A percentile compares a stretch with the other conserved stretches of the same genome.
Conservation (phyloP, 1,284 basidiomycete genomes). For the Pseudozyma hubeiensis region DNA sequence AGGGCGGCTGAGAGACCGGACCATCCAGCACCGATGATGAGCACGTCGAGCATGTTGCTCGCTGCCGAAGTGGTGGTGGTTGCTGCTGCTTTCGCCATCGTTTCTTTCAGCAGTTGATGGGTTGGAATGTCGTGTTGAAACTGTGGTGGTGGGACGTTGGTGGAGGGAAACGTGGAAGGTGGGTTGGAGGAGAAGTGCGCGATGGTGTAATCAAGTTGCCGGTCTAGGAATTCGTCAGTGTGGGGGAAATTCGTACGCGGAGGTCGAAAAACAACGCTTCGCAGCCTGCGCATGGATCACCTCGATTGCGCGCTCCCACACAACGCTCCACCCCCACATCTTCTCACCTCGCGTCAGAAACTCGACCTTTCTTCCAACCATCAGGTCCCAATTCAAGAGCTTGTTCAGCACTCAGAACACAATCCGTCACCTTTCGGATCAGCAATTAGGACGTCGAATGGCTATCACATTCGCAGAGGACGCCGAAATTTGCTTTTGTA, state of each 20-base stretch:
- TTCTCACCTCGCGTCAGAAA: background rate
- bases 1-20: conserved; percentile 71
- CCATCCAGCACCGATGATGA: conserved; percentile 72
- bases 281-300: conserved; percentile 13
- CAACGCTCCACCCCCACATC: background rate
- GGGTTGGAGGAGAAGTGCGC: background rate
- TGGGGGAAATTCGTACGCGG: background rate
- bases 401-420: no score
- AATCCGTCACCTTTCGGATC: no score
- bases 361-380: no score
- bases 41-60: conserved; percentile 64
- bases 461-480: no score
- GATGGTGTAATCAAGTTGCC: conserved; percentile 10
- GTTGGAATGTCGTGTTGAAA: background rate
- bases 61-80: conserved; percentile 9
- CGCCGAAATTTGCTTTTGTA: no score
- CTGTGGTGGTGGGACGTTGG: background rate
- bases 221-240: background rate
- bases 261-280: no score
- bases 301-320: background rate
- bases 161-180: background rate
- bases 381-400: no score
- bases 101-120: background rate
- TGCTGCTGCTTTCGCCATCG: conserved; percentile 27
- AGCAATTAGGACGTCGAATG: no score